Base-by-base conservation (phyloP, 257 asterid genomes). In the Plantago elongata region DNA sequence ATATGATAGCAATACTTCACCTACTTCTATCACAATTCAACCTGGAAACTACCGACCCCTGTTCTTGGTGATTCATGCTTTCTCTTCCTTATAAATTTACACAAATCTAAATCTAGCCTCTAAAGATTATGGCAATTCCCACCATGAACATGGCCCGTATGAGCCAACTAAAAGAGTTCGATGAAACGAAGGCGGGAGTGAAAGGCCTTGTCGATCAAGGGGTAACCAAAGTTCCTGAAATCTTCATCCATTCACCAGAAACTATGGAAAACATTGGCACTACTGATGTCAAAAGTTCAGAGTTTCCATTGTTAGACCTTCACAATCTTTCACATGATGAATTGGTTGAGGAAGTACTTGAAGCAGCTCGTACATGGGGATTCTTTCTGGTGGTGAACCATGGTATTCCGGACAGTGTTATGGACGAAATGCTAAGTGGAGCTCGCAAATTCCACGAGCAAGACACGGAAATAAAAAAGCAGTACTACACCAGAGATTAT, bases 311-410 rank as follows among this genome's bases (percentile, higher is more conserved):
- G 13, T 79, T 84, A 18, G 91, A 83, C 68, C 82, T 87, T 64
- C 22, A 60, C 0, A 9, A 7, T 15, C 51, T 48, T 18, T n/a
- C 30, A 18, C 86, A 22, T 5, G 13, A 27, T 12, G 76, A 74
- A 65, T 65, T 48, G 0, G 77, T 79, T 14, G 73, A 71, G n/a
- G 67, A 61, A 58, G 54, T 87, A 2, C 40, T 69, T 38, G 47
- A 65, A 13, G 95, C 96, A 30, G 74, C 81, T 0, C 77, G 74
- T 72, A 68, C 29, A 0, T 75, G 73, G 69, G 93, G 93, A 0
- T 81, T 83, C 29, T 85, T 88, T 74, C 95, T 81, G 67, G 77
- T 83, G 60, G 67, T 83, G 9, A 83, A 83, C 58, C 93, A 83
- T 57, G 78, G 82, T 34, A 85, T 88, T 45, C 93, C 90, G 4